Percentiles rank a stretch among this genome's conserved stretches.
Conservation (phyloP, 2,329 filamentous ascomycete genomes). For the Arthrobotrys sphaeroides region DNA sequence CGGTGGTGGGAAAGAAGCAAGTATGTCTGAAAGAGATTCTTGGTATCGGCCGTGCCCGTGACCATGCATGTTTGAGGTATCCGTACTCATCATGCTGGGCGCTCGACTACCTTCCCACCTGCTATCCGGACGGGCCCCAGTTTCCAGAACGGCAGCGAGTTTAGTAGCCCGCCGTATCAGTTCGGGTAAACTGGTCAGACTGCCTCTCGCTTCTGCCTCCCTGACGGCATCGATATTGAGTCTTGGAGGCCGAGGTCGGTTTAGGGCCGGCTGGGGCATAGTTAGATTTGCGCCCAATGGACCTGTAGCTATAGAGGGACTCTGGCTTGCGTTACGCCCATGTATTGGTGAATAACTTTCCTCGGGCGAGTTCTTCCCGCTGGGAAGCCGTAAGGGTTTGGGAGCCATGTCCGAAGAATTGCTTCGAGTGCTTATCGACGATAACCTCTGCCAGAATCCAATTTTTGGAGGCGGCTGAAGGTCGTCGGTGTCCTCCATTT, state of each 20-base stretch:
- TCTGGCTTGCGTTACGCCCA: conserved; percentile 15
- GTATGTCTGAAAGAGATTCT: conserved; percentile 71
- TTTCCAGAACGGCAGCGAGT: conserved; percentile 86
- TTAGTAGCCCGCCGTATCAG: conserved; percentile 87
- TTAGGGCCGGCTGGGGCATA: conserved; percentile 17
- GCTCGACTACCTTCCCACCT: conserved; percentile 58
- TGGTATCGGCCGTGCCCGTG: conserved; percentile 61
- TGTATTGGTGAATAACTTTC: not conserved
- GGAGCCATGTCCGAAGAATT: conserved; percentile 28
- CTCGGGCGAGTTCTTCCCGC: conserved; percentile 33
- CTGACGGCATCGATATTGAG: conserved; percentile 84
- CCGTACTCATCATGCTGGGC: conserved; percentile 54
- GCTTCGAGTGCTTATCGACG: conserved; percentile 24
- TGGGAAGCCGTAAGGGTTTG: conserved; percentile 23
- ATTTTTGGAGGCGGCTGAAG: conserved; percentile 33
- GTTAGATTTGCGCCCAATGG: conserved; percentile 15
- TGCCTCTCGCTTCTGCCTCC: conserved; percentile 83
- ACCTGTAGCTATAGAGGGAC: conserved; percentile 25
- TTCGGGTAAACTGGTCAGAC: conserved; percentile 89
- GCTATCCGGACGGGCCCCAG: conserved; percentile 74
- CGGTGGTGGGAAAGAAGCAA: conserved; percentile 72
- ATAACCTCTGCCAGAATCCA: conserved; percentile 50
- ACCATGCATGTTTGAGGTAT: conserved; percentile 58
- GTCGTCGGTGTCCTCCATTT: conserved; percentile 40
- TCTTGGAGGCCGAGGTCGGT: conserved; percentile 68